A percentile compares a stretch with the other conserved stretches of the same genome.
phyloP scores from a whole-genome alignment of 2,329 filamentous ascomycete species.

The Penicillium sp. region DNA sequence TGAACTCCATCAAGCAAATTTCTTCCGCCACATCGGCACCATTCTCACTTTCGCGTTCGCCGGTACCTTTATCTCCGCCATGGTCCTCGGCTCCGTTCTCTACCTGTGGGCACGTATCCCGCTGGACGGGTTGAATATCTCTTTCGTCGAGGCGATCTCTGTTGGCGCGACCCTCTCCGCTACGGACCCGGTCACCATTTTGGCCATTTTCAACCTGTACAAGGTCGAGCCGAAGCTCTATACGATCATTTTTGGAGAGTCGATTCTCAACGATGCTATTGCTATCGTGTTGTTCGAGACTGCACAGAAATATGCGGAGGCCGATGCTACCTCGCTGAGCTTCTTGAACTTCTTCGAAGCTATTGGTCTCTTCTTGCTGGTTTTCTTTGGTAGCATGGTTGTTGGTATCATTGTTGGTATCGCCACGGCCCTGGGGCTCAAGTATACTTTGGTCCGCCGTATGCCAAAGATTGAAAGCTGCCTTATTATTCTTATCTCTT shows the following conservation, averaged over 20 bases:
- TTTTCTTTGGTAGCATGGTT: slow-evolving; percentile 91
- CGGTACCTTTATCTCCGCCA: slow-evolving; percentile 92
- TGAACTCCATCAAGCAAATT: slow-evolving; percentile 96
- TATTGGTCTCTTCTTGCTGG: slow-evolving; percentile 88
- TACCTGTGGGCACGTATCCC: slow-evolving; percentile 87
- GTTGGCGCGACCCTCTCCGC: slow-evolving; percentile 95
- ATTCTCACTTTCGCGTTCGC: slow-evolving; percentile 98
- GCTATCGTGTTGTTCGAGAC: slow-evolving; percentile 99
- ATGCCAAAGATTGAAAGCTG: slow-evolving; percentile 97
- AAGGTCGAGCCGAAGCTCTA: slow-evolving; percentile 99
- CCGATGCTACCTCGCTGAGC: slow-evolving; percentile 67
- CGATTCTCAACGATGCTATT: slow-evolving; percentile 95
- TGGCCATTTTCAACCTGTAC: slow-evolving; percentile 99
- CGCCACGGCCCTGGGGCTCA: slow-evolving; percentile 80
- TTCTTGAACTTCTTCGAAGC: slow-evolving; percentile 84
- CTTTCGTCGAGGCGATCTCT: slow-evolving; percentile 92
- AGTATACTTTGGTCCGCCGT: slow-evolving; percentile 89
- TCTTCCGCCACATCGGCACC: slow-evolving; percentile 96
- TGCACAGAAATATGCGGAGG: slow-evolving; percentile 84
- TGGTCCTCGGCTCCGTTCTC: slow-evolving; percentile 87
- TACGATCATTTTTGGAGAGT: slow-evolving; percentile 97
- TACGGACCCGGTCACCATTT: slow-evolving; percentile 94
- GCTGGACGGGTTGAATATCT: slow-evolving; percentile 79
- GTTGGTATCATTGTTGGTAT: slow-evolving; percentile 89
- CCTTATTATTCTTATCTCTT: slow-evolving; percentile 87